Evolutionary conservation across 2,329 filamentous ascomycete species (phyloP).

Genomic region (Nothophaeocryptopus gaeumannii): DNA sequence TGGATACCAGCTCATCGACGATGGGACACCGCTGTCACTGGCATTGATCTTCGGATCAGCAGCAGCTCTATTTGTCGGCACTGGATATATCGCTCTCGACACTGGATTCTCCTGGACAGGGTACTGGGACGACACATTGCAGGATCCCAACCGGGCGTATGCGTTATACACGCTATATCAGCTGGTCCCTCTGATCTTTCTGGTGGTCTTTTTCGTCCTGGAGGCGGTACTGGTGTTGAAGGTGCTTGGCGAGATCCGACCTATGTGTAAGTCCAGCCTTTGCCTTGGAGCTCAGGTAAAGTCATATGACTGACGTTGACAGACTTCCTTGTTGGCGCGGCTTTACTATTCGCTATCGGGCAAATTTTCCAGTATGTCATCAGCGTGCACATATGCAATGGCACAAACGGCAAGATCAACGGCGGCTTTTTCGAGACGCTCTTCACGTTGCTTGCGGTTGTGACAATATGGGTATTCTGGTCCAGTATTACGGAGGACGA

Average conservation of each 20-base stretch:
- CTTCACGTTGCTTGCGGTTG: constrained; percentile 82
- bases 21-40: constrained; percentile 82
- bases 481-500: constrained; percentile 98
- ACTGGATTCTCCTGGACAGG: constrained; percentile 84
- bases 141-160: constrained; percentile 63
- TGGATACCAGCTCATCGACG: constrained; percentile 89
- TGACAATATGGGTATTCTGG: constrained; percentile 92
- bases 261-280: constrained; percentile 64
- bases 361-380: constrained; percentile 96
- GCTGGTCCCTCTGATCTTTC: constrained; percentile 79
- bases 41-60: constrained; percentile 72
- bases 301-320: constrained; percentile 12
- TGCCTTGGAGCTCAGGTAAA: neutral
- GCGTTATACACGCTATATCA: constrained; percentile 93
- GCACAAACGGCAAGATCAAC: constrained; percentile 81
- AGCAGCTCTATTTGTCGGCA: constrained; percentile 74
- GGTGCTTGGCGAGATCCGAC: constrained; percentile 81
- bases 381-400: constrained; percentile 84
- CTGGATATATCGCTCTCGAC: constrained; percentile 92
- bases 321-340: constrained; percentile 73
- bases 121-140: constrained; percentile 61
- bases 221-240: constrained; percentile 80
- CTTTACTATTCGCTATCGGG: constrained; percentile 80
- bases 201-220: constrained; percentile 81
- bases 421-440: constrained; percentile 89